A percentile compares a stretch with the other conserved stretches of the same genome.
These are phyloP conservation scores for Taphrina deformans DNA, from an alignment of 1,139 yeast genomes.

Conservation along the genomic window DNA sequence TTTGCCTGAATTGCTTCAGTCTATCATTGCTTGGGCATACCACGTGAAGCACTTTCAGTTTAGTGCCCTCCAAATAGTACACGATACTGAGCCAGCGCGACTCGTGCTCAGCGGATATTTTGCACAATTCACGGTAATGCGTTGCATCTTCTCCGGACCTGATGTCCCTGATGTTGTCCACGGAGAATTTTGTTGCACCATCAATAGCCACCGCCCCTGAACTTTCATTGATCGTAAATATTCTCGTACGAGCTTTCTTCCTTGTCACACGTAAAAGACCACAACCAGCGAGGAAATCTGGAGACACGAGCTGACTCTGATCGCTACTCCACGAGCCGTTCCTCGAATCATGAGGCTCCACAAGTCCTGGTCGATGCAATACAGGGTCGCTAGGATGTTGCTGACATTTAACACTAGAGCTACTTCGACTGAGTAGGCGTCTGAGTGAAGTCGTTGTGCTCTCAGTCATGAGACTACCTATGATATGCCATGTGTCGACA, in stretches of 20 bases:
- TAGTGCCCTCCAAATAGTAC: conserved; percentile 54
- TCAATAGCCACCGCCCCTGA: conserved; percentile 57
- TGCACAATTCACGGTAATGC: conserved; percentile 80
- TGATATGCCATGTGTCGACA: too few relatives aligned
- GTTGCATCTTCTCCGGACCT: conserved; percentile 69
- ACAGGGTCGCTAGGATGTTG: background rate
- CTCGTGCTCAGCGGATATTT: conserved; percentile 65
- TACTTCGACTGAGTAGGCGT: conserved; percentile 2
- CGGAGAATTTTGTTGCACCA: conserved; percentile 42
- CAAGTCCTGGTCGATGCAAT: background rate
- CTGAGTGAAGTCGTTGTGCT: background rate
- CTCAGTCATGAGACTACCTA: too few relatives aligned
- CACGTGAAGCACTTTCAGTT: conserved; percentile 68
- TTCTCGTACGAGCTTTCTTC: conserved; percentile 61
- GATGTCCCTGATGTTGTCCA: conserved; percentile 72
- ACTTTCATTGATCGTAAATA: conserved; percentile 51
- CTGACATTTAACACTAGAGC: background rate
- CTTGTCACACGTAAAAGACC: conserved; percentile 64
- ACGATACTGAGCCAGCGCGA: conserved; percentile 78
- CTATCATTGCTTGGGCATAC: conserved; percentile 68
- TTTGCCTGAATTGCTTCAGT: conserved; percentile 55
- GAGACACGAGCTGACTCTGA: background rate
- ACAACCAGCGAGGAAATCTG: background rate
- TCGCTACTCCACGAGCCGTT: background rate
- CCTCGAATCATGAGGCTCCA: background rate